Evolutionary conservation across 257 asterid genomes (phyloP).

Genomic region (Coffea eugenioides): DNA sequence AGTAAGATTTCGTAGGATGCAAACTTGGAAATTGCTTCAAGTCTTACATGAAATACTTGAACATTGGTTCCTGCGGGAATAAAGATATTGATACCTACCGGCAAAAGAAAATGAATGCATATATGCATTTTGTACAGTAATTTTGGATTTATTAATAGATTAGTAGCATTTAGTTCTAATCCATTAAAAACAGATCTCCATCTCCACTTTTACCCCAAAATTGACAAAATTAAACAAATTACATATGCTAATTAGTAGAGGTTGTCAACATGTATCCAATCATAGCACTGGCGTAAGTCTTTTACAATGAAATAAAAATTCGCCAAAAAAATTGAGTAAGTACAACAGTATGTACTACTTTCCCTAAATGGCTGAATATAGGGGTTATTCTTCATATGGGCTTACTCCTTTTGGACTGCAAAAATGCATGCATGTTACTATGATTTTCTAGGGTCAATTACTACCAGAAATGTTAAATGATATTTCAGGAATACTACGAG

Average conservation of each 20-base stretch:
- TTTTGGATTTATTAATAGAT: no score
- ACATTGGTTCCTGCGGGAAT: background rate
- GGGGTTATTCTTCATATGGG: background rate
- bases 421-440: background rate
- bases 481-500: background rate
- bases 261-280: background rate
- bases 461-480: background rate
- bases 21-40: background rate
- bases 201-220: background rate
- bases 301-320: background rate
- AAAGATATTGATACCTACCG: background rate
- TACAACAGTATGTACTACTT: background rate
- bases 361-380: background rate
- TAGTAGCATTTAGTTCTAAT: background rate
- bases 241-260: background rate
- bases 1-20: background rate
- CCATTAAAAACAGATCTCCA: background rate
- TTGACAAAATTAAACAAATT: background rate
- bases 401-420: background rate
- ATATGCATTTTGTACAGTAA: no score
- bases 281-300: background rate
- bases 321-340: background rate
- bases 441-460: background rate
- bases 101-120: background rate
- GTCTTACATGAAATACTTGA: background rate